Evolutionary conservation across 768 basidiomycete species (phyloP).

Genomic region (Gautieria morchelliformis): DNA sequence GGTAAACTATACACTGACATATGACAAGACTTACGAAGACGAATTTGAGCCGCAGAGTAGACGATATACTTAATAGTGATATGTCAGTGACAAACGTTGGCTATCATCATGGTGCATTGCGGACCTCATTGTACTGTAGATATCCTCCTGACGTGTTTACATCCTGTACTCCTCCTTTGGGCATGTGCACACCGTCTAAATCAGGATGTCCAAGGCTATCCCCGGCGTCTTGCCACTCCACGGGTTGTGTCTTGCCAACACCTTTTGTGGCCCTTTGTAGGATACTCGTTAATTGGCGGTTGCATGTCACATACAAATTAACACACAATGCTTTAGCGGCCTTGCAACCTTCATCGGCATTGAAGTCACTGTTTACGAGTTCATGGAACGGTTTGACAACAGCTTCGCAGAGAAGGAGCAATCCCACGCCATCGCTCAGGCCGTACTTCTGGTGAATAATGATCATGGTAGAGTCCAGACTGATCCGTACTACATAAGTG

Average conservation of each 20-base stretch:
- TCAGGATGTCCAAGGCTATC: conserved; percentile 36
- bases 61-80: conserved; percentile 42
- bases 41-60: conserved; percentile 48
- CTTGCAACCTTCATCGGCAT: conserved; percentile 42
- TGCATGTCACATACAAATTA: not conserved
- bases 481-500: conserved; percentile 31
- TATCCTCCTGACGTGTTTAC: conserved; percentile 19
- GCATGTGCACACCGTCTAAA: conserved; percentile 48
- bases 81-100: too few species aligned
- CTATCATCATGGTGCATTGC: conserved; percentile 7
- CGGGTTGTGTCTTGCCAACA: conserved; percentile 41
- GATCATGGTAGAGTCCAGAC: not conserved
- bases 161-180: conserved; percentile 36
- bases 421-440: conserved; percentile 39
- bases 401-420: conserved; percentile 55
- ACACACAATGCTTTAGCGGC: conserved; percentile 28
- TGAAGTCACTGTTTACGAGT: conserved; percentile 33
- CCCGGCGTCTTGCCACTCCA: conserved; percentile 52
- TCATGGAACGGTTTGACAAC: conserved; percentile 49
- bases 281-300: not conserved
- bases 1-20: too few species aligned
- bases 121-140: conserved; percentile 50
- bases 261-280: conserved; percentile 42
- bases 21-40: conserved; percentile 26
- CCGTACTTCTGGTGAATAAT: conserved; percentile 19